These are phyloP conservation scores for Xylaria digitata DNA, from an alignment of 2,329 filamentous ascomycete species.

Conservation along the genomic window DNA sequence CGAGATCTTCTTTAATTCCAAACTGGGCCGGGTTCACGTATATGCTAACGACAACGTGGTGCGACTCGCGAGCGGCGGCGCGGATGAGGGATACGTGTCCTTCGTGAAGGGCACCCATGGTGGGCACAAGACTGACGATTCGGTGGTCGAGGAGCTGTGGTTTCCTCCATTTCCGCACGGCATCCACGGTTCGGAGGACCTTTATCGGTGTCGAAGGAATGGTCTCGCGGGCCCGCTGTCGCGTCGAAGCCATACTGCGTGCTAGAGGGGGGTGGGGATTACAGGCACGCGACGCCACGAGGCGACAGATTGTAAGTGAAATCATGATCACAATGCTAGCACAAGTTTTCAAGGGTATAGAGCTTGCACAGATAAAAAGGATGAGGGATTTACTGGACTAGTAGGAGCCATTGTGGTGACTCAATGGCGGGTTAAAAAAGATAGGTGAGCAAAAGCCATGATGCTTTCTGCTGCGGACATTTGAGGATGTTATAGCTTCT, in stretches of 20 bases:
- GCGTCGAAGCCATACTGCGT: constrained; percentile 44
- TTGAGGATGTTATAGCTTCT: constrained; percentile 40
- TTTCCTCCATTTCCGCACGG: constrained; percentile 76
- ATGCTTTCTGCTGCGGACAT: constrained; percentile 50
- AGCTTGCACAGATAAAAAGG: constrained; percentile 19
- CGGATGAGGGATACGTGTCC: constrained; percentile 90
- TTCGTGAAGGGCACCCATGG: constrained; percentile 96
- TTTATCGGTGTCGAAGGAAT: constrained; percentile 71
- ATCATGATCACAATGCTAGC: constrained; percentile 41
- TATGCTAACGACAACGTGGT: constrained; percentile 88
- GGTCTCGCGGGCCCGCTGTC: constrained; percentile 53
- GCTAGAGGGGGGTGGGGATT: constrained; percentile 29
- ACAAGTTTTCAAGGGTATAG: constrained; percentile 3
- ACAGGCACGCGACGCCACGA: constrained; percentile 42
- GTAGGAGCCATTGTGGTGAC: constrained; percentile 46
- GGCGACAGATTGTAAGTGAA: constrained; percentile 40
- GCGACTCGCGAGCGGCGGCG: constrained; percentile 83
- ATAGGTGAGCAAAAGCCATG: constrained; percentile 41
- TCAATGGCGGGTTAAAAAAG: constrained; percentile 42
- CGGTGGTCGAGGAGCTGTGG: constrained; percentile 74
- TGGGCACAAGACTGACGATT: constrained; percentile 89
- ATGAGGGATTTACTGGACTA: constrained; percentile 41
- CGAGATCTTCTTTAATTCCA: constrained; percentile 86
- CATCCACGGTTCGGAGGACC: constrained; percentile 79
- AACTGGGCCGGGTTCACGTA: constrained; percentile 99